phyloP scores from a whole-genome alignment of 257 asterid genomes.

The Przewalskia tangutica region DNA sequence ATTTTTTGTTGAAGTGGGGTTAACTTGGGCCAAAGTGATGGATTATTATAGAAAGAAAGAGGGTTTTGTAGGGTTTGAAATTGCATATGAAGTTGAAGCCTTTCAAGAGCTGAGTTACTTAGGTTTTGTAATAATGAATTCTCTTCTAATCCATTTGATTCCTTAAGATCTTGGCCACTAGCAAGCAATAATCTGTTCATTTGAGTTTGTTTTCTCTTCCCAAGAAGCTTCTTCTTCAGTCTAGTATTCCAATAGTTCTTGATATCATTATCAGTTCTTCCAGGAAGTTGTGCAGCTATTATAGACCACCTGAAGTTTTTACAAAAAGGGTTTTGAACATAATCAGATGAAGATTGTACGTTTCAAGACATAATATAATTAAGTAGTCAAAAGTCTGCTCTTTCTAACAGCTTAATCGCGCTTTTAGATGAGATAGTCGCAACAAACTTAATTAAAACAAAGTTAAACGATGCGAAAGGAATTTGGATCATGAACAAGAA shows the following conservation, averaged over 20 bases:
- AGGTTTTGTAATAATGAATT: slow-evolving; percentile 30
- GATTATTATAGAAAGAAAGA: slow-evolving; percentile 41
- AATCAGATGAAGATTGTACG: background rate
- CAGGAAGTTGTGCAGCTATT: slow-evolving; percentile 92
- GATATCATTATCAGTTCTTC: slow-evolving; percentile 91
- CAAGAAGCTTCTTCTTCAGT: slow-evolving; percentile 73
- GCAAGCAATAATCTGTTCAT: slow-evolving; percentile 20
- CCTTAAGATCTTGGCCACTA: slow-evolving; percentile 20
- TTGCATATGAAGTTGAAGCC: slow-evolving; percentile 87
- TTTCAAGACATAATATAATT: background rate
- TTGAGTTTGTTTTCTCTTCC: slow-evolving; percentile 54
- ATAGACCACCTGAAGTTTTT: slow-evolving; percentile 62
- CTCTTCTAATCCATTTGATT: slow-evolving; percentile 19
- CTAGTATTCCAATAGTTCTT: slow-evolving; percentile 92
- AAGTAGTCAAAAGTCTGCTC: background rate
- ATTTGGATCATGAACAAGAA: background rate
- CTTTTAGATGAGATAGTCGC: background rate
- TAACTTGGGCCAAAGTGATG: slow-evolving; percentile 47
- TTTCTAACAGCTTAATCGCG: background rate
- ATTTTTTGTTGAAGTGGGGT: slow-evolving; percentile 43
- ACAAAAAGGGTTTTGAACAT: background rate
- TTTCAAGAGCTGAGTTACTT: slow-evolving; percentile 78
- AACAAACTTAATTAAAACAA: background rate
- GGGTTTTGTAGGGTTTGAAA: slow-evolving; percentile 59
- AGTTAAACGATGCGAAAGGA: background rate